Base-by-base conservation (phyloP, 83 land plant species). In the Isoetes engelmannii region DNA sequence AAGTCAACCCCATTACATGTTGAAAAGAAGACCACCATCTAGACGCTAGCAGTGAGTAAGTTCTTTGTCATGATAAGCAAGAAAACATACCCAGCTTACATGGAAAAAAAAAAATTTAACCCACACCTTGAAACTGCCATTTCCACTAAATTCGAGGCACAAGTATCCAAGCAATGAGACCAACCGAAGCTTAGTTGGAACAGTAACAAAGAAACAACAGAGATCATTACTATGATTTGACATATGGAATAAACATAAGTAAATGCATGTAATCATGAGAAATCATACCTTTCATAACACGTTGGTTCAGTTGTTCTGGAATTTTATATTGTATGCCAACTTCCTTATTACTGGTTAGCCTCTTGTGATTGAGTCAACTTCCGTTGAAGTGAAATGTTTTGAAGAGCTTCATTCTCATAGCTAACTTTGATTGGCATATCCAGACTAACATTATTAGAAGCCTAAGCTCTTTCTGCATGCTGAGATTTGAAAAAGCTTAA, bases 1-100 rank as follows among this genome's bases (percentile, higher is more conserved):
- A 90, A 90, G 77, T 93, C 96, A 47, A 93, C 98, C 12, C 92
- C 90, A 79, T 90, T 88, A 69, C 98, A 90, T 65, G 98, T 90
- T 15, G 98, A 94, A 68, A 94, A 84, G 78, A 94, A 90, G 13
- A 90, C 87, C 44, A 90, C 92, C 59, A 94, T 57, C 98, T 93
- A 81, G 37, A 0, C 37, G 37, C 21, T 46, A 71, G 4, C 69
- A 70, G 8, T 5, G 37, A 28, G 37, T 28, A 28, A 28, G 2
- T 0, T 28, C 37, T 28, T 28, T 28, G 0, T 28, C 37, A 28
- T 28, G 0, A 28, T 28, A 28, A 28, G 2, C 37, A 28, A 28
- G 37, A 28, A 28, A 28, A 28, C 2, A 28, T 28, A 28, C 37
- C 37, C 37, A 28, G 37, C 37, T 28, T 28, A 28, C 37, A 28